Evolutionary conservation across 2,329 filamentous ascomycete genomes (phyloP).

Genomic region (Didymella arachidicola): DNA sequence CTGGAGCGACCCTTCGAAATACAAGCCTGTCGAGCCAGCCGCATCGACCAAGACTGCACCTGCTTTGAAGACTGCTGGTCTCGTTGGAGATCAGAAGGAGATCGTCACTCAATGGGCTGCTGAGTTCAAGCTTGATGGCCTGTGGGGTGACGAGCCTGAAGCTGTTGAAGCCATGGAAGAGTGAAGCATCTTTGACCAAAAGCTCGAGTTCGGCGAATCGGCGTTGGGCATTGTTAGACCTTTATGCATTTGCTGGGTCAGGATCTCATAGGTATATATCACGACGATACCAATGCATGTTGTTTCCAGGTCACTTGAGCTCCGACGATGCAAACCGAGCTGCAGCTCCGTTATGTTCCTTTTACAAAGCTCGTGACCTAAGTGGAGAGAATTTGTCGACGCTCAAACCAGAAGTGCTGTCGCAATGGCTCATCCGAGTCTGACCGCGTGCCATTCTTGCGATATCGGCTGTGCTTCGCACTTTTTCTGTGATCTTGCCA

Average conservation of each 20-base stretch:
- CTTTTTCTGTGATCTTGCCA: conserved; percentile 12
- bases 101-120: conserved; percentile 93
- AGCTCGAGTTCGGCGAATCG: conserved; percentile 18
- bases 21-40: conserved; percentile 62
- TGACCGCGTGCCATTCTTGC: conserved; percentile 28
- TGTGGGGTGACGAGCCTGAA: conserved; percentile 75
- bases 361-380: not conserved
- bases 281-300: conserved; percentile 27
- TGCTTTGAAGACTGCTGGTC: conserved; percentile 36
- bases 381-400: conserved; percentile 5
- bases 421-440: conserved; percentile 26
- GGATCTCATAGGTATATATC: conserved; percentile 23
- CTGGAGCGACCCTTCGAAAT: conserved; percentile 80
- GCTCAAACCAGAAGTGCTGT: conserved; percentile 1
- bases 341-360: not conserved
- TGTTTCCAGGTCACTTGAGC: conserved; percentile 9
- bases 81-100: conserved; percentile 72
- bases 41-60: conserved; percentile 50
- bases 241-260: conserved; percentile 19
- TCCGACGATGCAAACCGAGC: not conserved
- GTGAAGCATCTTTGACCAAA: conserved; percentile 17
- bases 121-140: conserved; percentile 92
- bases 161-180: conserved; percentile 49
- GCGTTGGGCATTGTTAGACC: conserved; percentile 17
- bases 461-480: conserved; percentile 28